Conservation (phyloP, 768 basidiomycete genomes). For the Suillus ampliporus region DNA sequence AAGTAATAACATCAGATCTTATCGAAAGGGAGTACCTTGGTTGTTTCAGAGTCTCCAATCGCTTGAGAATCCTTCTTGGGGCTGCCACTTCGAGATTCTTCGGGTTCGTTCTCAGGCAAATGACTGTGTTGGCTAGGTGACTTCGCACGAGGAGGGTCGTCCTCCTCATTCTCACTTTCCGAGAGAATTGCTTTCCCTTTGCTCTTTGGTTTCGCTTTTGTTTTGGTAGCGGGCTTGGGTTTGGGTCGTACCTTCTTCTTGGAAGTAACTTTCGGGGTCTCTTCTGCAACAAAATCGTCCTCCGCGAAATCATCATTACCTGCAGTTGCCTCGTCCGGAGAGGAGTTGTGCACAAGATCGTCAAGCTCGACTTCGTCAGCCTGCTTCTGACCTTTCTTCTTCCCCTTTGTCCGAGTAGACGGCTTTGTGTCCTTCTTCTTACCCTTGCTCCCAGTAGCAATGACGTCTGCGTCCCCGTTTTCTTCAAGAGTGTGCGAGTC, state of each 20-base stretch:
- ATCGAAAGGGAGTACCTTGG: constrained; percentile 20
- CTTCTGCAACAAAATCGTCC: constrained; percentile 10
- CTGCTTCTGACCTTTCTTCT: constrained; percentile 34
- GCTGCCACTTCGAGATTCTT: background rate
- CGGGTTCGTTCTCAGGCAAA: background rate
- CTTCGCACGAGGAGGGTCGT: background rate
- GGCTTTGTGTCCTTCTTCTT: constrained; percentile 28
- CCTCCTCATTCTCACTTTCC: constrained; percentile 33
- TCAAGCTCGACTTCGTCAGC: constrained; percentile 24
- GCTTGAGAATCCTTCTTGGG: background rate
- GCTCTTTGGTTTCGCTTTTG: constrained; percentile 35
- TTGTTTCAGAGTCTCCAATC: background rate
- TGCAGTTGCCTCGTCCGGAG: background rate
- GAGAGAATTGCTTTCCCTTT: constrained; percentile 34
- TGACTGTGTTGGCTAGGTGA: background rate
- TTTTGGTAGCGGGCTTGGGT: background rate
- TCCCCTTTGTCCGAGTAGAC: constrained; percentile 30
- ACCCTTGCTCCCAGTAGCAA: constrained; percentile 8
- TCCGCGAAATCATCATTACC: constrained; percentile 1
- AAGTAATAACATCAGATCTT: background rate
- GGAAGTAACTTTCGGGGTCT: background rate
- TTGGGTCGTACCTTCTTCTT: constrained; percentile 30
- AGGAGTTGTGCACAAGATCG: constrained; percentile 13
- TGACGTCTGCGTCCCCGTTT: background rate
- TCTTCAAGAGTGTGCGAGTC: background rate